Conservation (phyloP, 2,329 filamentous ascomycete genomes). For the Fusarium bulbicola region DNA sequence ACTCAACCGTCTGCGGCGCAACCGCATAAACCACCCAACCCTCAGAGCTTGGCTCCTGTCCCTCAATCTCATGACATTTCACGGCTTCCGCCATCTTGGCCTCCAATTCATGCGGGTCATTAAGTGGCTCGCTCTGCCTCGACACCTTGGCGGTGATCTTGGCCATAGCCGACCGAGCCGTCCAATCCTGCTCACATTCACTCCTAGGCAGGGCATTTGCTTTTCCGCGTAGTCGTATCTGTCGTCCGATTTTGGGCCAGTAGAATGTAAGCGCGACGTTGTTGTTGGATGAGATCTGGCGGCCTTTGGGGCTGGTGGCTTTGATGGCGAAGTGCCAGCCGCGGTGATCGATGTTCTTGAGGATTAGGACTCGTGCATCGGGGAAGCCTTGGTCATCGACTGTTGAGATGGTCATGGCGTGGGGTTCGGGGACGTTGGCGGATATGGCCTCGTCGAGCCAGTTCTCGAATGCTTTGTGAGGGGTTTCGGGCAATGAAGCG, state of each 20-base stretch:
- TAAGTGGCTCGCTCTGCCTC: slow-evolving; percentile 7
- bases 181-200: slow-evolving; percentile 5
- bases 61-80: background rate
- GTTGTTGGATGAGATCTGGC: background rate
- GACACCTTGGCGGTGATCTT: slow-evolving; percentile 5
- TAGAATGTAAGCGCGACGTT: slow-evolving; percentile 10
- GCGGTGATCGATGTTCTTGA: slow-evolving; percentile 3
- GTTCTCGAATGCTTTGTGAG: background rate
- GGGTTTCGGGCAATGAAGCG: background rate
- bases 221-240: background rate
- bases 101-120: background rate
- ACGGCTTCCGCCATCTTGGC: background rate
- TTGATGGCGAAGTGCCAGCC: slow-evolving; percentile 21
- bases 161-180: background rate
- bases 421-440: background rate
- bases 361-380: background rate
- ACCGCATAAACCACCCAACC: slow-evolving; percentile 13
- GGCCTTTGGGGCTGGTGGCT: background rate
- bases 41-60: background rate
- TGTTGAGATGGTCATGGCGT: background rate
- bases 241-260: slow-evolving; percentile 6
- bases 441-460: slow-evolving; percentile 10
- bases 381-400: background rate
- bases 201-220: background rate
- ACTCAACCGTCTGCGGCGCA: background rate